These are phyloP conservation scores for Aspergillus awamori DNA, from an alignment of 2,329 filamentous ascomycete genomes.

Conservation along the genomic window DNA sequence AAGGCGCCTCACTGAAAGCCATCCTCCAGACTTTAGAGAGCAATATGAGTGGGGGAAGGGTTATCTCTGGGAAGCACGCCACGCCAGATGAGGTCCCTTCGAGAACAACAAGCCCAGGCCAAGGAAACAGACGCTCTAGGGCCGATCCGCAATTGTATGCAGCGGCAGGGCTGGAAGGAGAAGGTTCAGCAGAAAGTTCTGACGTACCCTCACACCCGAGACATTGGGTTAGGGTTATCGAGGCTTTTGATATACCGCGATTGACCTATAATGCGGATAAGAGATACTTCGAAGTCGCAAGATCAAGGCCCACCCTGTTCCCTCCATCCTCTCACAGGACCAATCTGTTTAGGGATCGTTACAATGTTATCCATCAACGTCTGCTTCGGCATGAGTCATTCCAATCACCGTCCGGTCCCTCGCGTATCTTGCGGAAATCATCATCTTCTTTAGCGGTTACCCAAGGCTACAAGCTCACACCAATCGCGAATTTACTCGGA, in stretches of 20 bases:
- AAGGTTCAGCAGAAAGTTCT: slow-evolving; percentile 57
- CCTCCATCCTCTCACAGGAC: slow-evolving; percentile 82
- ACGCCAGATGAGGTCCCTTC: slow-evolving; percentile 25
- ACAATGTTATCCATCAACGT: slow-evolving; percentile 88
- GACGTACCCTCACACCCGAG: slow-evolving; percentile 71
- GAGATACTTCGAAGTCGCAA: slow-evolving; percentile 84
- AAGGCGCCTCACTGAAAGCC: slow-evolving; percentile 67
- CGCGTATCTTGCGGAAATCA: slow-evolving; percentile 60
- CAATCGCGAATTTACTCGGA: slow-evolving; percentile 74
- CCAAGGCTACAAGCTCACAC: slow-evolving; percentile 83
- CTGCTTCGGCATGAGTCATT: slow-evolving; percentile 92
- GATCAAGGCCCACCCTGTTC: slow-evolving; percentile 68
- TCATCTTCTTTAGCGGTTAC: slow-evolving; percentile 59
- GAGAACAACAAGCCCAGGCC: slow-evolving; percentile 47
- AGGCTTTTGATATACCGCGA: slow-evolving; percentile 79
- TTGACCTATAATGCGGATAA: slow-evolving; percentile 59
- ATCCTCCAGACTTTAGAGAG: slow-evolving; percentile 84
- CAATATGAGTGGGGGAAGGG: slow-evolving; percentile 80
- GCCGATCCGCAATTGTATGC: slow-evolving; percentile 19
- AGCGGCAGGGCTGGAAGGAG: slow-evolving; percentile 49
- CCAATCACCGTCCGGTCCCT: slow-evolving; percentile 74
- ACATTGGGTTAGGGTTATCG: slow-evolving; percentile 80
- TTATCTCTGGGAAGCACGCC: slow-evolving; percentile 52
- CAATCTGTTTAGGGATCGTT: slow-evolving; percentile 82
- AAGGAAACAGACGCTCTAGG: slow-evolving; percentile 55